A percentile compares a stretch with the other conserved stretches of the same genome.
These are phyloP conservation scores for Ascochyta rabiei DNA, from an alignment of 2,329 filamentous ascomycete species.

Conservation along the genomic window DNA sequence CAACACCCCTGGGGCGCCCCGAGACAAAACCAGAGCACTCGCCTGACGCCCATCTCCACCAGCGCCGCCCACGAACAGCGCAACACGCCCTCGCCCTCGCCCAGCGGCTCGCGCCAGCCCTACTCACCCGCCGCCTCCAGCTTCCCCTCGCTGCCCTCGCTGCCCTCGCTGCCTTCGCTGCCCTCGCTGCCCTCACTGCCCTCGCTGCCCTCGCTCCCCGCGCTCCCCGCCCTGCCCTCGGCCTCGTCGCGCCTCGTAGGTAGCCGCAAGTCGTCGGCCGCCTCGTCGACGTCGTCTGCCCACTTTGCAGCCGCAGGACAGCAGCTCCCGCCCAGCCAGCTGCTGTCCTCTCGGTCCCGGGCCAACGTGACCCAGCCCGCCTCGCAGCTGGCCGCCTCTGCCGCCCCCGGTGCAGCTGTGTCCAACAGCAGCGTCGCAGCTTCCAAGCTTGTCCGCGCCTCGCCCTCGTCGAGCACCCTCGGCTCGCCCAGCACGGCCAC, in stretches of 20 bases:
- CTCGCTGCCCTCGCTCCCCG: constrained; percentile 60
- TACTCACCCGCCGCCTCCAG: constrained; percentile 59
- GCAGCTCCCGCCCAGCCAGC: constrained; percentile 58
- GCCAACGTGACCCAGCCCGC: constrained; percentile 60
- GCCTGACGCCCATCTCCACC: constrained; percentile 63
- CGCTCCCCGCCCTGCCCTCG: constrained; percentile 59
- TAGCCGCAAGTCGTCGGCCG: constrained; percentile 60
- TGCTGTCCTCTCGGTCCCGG: constrained; percentile 63
- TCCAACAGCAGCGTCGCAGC: constrained; percentile 60
- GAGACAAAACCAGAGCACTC: constrained; percentile 60
- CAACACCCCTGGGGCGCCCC: constrained; percentile 64
- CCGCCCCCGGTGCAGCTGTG: constrained; percentile 58
- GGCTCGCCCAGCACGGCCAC: constrained; percentile 59
- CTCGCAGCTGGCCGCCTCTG: constrained; percentile 62
- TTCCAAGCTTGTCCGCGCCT: constrained; percentile 64
- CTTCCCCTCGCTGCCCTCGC: constrained; percentile 59
- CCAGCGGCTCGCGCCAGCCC: constrained; percentile 57
- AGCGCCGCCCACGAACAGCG: constrained; percentile 53
- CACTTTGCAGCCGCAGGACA: constrained; percentile 63
- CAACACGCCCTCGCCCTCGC: constrained; percentile 56
- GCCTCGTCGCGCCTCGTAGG: constrained; percentile 56
- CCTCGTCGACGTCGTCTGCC: constrained; percentile 60
- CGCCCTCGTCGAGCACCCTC: constrained; percentile 63
- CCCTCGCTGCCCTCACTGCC: constrained; percentile 60
- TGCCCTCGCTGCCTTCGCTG: constrained; percentile 50